These are phyloP conservation scores for Cercospora zeina DNA, from an alignment of 2,329 filamentous ascomycete genomes.

Conservation along the genomic window DNA sequence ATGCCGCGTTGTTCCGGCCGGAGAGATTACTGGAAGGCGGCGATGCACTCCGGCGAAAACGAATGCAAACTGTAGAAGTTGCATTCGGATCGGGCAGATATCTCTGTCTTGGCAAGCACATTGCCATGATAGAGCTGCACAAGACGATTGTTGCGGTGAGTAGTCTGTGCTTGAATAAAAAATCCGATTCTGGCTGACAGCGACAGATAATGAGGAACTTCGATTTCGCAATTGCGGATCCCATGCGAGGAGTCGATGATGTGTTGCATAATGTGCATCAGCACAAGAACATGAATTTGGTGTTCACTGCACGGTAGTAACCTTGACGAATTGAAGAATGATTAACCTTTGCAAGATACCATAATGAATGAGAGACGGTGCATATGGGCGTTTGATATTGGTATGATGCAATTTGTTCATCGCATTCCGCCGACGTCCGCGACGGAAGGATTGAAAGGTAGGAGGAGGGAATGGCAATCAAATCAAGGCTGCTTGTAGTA, in stretches of 20 bases:
- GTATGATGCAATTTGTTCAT: too few species aligned
- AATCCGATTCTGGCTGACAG: slow-evolving; percentile 4
- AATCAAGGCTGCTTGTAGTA: too few species aligned
- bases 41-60: slow-evolving; percentile 40
- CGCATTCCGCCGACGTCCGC: too few species aligned
- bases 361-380: background rate
- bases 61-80: slow-evolving; percentile 47
- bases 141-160: slow-evolving; percentile 53
- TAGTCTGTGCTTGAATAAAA: background rate
- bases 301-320: slow-evolving; percentile 16
- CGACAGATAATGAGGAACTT: slow-evolving; percentile 27
- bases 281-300: slow-evolving; percentile 28
- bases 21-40: slow-evolving; percentile 53
- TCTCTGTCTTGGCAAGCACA: slow-evolving; percentile 51
- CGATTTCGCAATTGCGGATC: slow-evolving; percentile 29
- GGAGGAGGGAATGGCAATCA: too few species aligned
- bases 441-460: too few species aligned
- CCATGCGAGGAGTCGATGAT: slow-evolving; percentile 26
- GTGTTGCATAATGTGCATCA: slow-evolving; percentile 27
- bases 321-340: background rate
- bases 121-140: slow-evolving; percentile 53
- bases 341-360: slow-evolving; percentile 2
- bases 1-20: slow-evolving; percentile 50
- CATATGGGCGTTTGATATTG: background rate
- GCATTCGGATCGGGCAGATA: slow-evolving; percentile 51